phyloP scores from a whole-genome alignment of 139 green algal genomes.

The Protoeuglena noctilucae region DNA sequence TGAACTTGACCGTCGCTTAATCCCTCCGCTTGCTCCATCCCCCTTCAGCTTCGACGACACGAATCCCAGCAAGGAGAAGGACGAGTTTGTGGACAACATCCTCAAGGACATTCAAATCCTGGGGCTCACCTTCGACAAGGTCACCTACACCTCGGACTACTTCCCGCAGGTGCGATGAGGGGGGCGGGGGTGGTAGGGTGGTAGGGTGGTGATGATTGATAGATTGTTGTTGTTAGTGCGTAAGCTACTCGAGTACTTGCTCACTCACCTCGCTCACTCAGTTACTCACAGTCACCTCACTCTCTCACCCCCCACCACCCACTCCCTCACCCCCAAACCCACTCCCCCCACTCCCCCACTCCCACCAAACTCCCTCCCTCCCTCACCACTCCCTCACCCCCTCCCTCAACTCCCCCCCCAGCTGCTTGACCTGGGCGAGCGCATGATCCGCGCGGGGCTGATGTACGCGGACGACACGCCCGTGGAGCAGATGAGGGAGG shows the following conservation, averaged over 20 bases:
- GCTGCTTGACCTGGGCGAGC: constrained; percentile 49
- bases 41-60: constrained; percentile 99
- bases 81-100: constrained; percentile 96
- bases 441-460: constrained; percentile 72
- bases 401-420: constrained; percentile 16
- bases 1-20: too few relatives aligned
- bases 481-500: constrained; percentile 70
- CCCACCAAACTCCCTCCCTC: neutral
- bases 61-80: constrained; percentile 97
- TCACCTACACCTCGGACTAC: constrained; percentile 79
- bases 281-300: too few relatives aligned
- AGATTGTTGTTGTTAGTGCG: too few relatives aligned
- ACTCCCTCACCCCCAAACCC: too few relatives aligned
- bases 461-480: constrained; percentile 92
- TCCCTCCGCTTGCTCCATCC: too few relatives aligned
- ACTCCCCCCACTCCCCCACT: neutral
- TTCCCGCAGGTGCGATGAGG: constrained; percentile 22
- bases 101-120: constrained; percentile 68
- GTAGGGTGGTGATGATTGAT: neutral
- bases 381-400: constrained; percentile 64
- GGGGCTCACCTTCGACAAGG: constrained; percentile 42
- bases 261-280: too few relatives aligned
- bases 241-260: too few relatives aligned
- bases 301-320: too few relatives aligned
- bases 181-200: too few relatives aligned